Base-by-base conservation (phyloP, 768 basidiomycete species). In the Chalciporus pseudorubinellus region DNA sequence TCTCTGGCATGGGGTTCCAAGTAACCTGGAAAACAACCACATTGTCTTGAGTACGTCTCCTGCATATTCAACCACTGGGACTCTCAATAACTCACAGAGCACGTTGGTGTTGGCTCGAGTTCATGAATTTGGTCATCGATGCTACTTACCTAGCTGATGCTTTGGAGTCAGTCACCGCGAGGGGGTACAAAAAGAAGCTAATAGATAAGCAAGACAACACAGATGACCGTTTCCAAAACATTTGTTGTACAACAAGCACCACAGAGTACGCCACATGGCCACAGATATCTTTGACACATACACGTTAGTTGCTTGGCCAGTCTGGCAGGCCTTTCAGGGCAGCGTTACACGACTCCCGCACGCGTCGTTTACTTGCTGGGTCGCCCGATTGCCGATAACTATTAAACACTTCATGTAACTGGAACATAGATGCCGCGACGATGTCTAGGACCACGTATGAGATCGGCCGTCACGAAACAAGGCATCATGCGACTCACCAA, bases 351-450 rank as follows among this genome's bases (percentile, higher is more conserved):
- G 85, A 82, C 65, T 92, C 88, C 28, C 87, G 80, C 10, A 92
- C 89, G 20, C 88, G 81, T 19, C 75, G 75, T 65, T 89, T 91
- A 61, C 87, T 85, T 6, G 85, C 80, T 22, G 73, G 48, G 65
- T 92, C 89, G 3, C 76, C 74, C 7, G 89, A 90, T 42, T 87
- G 86, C 24, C 87, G 80, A 61, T 92, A 92, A 8, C 84, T 84
- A 18, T 73, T 58, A 57, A 79, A 82, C 18, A 88, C 87, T 62
- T 92, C 89, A 57, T 80, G 77, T 72, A 92, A 81, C 70, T 92
- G 89, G 67, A 88, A 84, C 1, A 79, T 72, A 0, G 83, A 85
- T 1, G 89, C 89, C 7, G 80, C 78, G 18, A 88, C 76, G 3
- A 82, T 80, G 44, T 62, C 61, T 62, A 49, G 5, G 49, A 18